Percentiles rank a stretch among this genome's conserved stretches.
These are phyloP conservation scores for Ambrosiella beaveri DNA, from an alignment of 2,329 filamentous ascomycete species.

Conservation along the genomic window DNA sequence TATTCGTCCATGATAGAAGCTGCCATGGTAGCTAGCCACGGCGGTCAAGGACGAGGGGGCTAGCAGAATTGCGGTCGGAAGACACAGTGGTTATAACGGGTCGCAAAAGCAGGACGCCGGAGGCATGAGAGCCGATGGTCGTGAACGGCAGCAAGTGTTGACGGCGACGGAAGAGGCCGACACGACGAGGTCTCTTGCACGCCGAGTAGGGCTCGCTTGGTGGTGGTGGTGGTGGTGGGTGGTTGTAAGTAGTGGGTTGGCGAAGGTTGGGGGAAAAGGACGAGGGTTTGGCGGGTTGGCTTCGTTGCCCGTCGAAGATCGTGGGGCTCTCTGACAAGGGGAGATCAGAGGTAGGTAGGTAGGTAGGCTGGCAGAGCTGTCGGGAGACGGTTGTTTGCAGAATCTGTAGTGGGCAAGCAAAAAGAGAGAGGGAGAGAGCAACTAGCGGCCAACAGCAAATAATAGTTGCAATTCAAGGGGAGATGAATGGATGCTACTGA, in stretches of 20 bases:
- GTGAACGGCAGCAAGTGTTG: not conserved
- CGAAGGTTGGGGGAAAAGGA: not conserved
- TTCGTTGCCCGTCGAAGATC: not conserved
- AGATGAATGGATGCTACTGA: not conserved
- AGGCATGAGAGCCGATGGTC: not conserved
- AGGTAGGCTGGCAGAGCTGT: not conserved
- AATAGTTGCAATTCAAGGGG: not conserved
- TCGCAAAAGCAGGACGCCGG: not conserved
- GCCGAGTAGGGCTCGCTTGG: not conserved
- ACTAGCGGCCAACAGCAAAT: not conserved
- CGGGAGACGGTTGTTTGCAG: not conserved
- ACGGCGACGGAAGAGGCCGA: not conserved
- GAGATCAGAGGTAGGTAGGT: not conserved
- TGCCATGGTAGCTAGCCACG: conserved; percentile 22
- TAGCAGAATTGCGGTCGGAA: not conserved
- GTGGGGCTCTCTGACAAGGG: not conserved
- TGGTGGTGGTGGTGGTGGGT: not conserved
- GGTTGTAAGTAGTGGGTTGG: not conserved
- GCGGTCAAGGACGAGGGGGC: not conserved
- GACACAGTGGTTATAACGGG: not conserved
- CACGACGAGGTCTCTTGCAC: not conserved
- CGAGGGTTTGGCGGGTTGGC: not conserved
- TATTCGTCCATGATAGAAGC: conserved; percentile 39
- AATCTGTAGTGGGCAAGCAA: not conserved
- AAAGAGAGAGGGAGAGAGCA: not conserved